Evolutionary conservation across 495 filamentous ascomycete genomes (phyloP).

Genomic region (Tirmania nivea): DNA sequence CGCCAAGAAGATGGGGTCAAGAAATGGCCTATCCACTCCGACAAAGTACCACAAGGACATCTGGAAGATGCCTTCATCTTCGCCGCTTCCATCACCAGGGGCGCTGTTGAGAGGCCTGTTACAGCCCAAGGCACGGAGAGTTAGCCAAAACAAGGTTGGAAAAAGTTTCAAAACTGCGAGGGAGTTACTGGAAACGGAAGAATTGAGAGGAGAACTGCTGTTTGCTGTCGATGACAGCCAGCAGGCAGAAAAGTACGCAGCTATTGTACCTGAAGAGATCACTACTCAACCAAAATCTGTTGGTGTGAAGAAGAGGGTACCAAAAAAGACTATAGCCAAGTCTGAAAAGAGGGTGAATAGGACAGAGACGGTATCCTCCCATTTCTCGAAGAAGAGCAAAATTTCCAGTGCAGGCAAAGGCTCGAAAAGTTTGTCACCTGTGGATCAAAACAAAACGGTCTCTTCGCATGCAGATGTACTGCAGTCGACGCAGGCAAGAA

Average conservation of each 20-base stretch:
- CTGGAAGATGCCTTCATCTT: background rate
- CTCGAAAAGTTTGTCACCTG: background rate
- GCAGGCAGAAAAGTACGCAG: too few species aligned
- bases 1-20: too few species aligned
- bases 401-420: background rate
- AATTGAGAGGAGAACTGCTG: background rate
- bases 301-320: too few species aligned
- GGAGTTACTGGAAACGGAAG: background rate
- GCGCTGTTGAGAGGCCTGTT: background rate
- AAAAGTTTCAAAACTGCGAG: background rate
- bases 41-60: background rate
- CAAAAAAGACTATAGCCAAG: background rate
- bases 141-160: background rate
- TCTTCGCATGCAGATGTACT: too few species aligned
- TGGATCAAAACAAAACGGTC: background rate
- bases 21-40: background rate
- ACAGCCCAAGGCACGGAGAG: background rate
- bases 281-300: too few species aligned
- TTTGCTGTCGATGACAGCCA: too few species aligned
- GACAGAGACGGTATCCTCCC: background rate
- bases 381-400: background rate
- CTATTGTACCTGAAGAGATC: too few species aligned
- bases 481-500: too few species aligned
- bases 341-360: background rate
- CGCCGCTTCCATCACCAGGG: background rate